Base-by-base conservation (phyloP, 208 protist species). In the Angomonas ambiguus region DNA sequence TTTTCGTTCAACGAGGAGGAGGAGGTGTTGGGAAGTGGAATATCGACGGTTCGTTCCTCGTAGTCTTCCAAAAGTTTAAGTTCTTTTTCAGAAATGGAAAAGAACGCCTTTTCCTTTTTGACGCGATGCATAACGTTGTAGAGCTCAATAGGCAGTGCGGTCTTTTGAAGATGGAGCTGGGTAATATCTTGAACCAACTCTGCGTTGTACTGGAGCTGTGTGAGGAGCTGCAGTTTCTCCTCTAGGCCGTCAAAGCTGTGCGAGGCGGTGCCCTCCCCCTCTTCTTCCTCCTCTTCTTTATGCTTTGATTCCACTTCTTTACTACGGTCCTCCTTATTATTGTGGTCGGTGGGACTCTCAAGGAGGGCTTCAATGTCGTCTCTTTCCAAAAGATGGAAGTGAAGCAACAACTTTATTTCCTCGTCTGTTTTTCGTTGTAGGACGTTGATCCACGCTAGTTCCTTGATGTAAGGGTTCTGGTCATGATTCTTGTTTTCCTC, bases 401-500 rank as follows among this genome's bases (percentile, higher is more conserved):
- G 72, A 16, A 88, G 67, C 33, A 76, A 62, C 1, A 65, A 51
- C n/a, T 27, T 16, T 6, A 91, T 48, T 8, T 87, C 83, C 6
- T 78, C 68, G 31, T 90, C 80, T 22, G 42, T 65, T 18, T 80
- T 65, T 6, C 31, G 55, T 22, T 85, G 70, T 22, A 92, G 72
- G 8, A 81, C 74, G 35, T 81, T 76, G 34, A 91, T 31, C 84
- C 87, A 93, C 5, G 83, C 78, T 53, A 48, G 65, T 34, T 59
- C 59, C 25, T 42, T 42, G 69, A 87, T 75, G 8, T 60, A 51
- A 0, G 51, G 48, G 22, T 90, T 64, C 55, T 93, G 65, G 22
- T 67, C n/a, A 13, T 80, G 77, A 51, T 90, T 88, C n/a, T 70
- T 72, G 62, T 93, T 82, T 11, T 90, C n/a, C n/a, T n/a, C n/a